Evolutionary conservation across 768 basidiomycete species (phyloP), one percentile per base, ranked within the genome.

Genomic region (Suillus subaureus): DNA sequence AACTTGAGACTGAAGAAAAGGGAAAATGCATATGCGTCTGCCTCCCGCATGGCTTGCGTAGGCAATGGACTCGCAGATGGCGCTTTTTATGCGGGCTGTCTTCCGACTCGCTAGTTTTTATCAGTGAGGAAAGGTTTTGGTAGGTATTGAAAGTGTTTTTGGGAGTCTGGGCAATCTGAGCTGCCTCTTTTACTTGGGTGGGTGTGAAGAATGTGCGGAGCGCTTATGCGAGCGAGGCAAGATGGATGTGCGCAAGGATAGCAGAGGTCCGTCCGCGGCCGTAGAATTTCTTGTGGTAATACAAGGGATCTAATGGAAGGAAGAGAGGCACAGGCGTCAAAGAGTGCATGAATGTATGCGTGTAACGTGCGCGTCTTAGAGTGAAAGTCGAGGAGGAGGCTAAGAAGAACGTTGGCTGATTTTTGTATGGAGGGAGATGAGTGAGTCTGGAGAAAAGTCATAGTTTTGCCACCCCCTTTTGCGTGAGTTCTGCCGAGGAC

Each of bases 321-420:
- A 63, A 65, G 62, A 51, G 71, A 67, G 16, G 76, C 60, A 4
- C 78, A 74, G 55, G 87, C 71, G 1, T 84, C 78, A 11, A 79
- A 67, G 39, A 89, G 72, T 21, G 75, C 72, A 40, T 77, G 75
- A 39, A 86, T 75, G 66, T 89, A 82, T 2, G 76, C 67, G 61
- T 86, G 81, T 37, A 93, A 71, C 1, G 87, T 89, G 26, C 92
- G 87, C 2, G 91, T 93, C 76, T 91, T 92, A 37, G 79, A 78
- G 75, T 92, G 87, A 69, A 87, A 91, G 26, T 85, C 83, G 16
- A 93, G 80, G 23, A 91, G 71, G 21, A 85, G 80, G 11, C 82
- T 75, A 31, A 93, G 81, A 67, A 90, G 84, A 7, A 65, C 66
- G 6, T 69, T 69, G 23, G 66, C 61, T 60, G 67, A n/a, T 9